Evolutionary conservation across 306 rosid species (phyloP), one percentile per base, ranked within the genome.

Genomic region (Mucuna pruriens): DNA sequence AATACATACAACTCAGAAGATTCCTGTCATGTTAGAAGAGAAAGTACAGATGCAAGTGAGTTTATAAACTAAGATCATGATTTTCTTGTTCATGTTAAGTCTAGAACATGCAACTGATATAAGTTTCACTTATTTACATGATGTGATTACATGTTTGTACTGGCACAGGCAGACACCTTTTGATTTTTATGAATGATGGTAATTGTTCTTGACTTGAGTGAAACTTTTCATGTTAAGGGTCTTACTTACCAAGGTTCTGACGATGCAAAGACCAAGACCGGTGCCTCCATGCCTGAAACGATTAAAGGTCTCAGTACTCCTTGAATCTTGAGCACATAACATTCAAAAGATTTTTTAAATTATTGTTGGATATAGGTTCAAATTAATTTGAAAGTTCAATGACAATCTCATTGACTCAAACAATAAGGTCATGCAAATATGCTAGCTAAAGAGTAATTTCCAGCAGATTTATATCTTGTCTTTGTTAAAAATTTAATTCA

Each of bases 181-280:
- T 61, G 26, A 44, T 29, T 73, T 31, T 22, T 22, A 40, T 6
- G 38, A 57, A 54, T 75, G 54, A 83, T 13, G 38, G 20, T 38
- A 55, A 76, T 67, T 73, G 38, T 58, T 42, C 36, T 74, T 60
- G 48, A 58, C 42, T 62, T 13, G 62, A 72, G 8, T 23, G 42
- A 64, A 75, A 20, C 2, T 78, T 65, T 1, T 48, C 20, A 62
- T 45, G 77, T 23, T 33, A 19, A 77, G 68, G 80, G 71, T 64
- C 66, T 55, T 78, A 90, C 97, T 87, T 75, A 95, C 99, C 99
- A 95, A 69, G 49, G 94, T 91, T 83, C 94, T 84, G 36, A 95
- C 99, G 1, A 95, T 95, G 87, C 99, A 95, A 69, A 95, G 94
- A 82, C 99, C 99, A 67, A 95, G 99, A 44, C 99, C 99, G 17